These are phyloP conservation scores for Paramecium pentaurelia DNA, from an alignment of 73 alveolate species.

Conservation along the genomic window DNA sequence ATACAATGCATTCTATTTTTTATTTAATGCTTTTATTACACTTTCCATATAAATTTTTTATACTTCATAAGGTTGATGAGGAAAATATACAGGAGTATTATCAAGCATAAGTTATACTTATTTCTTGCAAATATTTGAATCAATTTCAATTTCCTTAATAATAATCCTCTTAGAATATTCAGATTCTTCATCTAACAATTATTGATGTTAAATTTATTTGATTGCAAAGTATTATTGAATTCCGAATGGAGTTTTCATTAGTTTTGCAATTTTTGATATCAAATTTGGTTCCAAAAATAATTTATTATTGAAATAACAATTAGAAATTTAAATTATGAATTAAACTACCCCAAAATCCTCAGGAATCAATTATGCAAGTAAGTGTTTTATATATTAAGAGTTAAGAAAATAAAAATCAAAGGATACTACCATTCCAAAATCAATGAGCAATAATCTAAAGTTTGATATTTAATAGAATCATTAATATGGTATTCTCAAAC, in stretches of 20 bases:
- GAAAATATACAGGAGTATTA: not conserved
- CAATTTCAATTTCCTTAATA: not conserved
- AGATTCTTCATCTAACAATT: slow-evolving; percentile 14
- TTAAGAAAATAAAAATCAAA: slow-evolving; percentile 8
- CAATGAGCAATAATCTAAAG: not conserved
- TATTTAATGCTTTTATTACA: not conserved
- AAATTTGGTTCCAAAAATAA: not conserved
- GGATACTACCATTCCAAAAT: slow-evolving; percentile 2
- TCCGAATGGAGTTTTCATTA: not conserved
- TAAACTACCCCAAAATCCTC: not conserved
- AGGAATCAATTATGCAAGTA: slow-evolving; percentile 38
- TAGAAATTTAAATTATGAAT: slow-evolving; percentile 34
- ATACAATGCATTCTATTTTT: slow-evolving; percentile 11
- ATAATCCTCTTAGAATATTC: not conserved
- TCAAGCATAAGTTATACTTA: not conserved
- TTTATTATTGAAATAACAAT: not conserved
- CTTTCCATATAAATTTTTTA: not conserved
- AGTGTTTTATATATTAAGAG: not conserved
- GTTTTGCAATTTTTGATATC: not conserved
- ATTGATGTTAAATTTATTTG: not conserved
- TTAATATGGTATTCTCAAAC: not conserved
- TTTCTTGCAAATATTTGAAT: not conserved
- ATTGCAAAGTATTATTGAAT: not conserved
- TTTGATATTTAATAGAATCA: not conserved
- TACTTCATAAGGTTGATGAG: slow-evolving; percentile 20